phyloP scores from a whole-genome alignment of 2,329 filamentous ascomycete genomes.

The Coleophoma eucalyptorum region DNA sequence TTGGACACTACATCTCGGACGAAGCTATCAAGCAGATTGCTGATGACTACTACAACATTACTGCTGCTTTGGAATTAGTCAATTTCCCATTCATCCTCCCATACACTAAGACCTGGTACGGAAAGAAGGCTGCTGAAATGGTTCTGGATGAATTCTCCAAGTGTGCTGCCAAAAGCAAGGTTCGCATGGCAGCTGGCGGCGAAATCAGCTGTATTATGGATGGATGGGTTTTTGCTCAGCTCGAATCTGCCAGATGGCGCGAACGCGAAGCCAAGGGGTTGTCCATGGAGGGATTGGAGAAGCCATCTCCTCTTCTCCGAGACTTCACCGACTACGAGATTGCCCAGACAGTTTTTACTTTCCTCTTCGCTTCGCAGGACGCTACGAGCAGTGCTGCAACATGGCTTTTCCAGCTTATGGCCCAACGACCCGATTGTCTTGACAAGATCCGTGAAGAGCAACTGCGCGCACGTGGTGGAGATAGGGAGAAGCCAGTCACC shows the following conservation, averaged over 20 bases:
- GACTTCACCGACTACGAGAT: conserved; percentile 91
- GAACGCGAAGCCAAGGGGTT: conserved; percentile 73
- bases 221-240: conserved; percentile 85
- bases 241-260: conserved; percentile 78
- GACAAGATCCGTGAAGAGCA: conserved; percentile 93
- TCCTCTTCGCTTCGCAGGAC: conserved; percentile 96
- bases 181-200: conserved; percentile 84
- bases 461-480: conserved; percentile 68
- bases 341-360: conserved; percentile 89
- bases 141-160: conserved; percentile 85
- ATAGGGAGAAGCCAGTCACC: conserved; percentile 64
- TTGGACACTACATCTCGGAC: conserved; percentile 91
- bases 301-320: conserved; percentile 78
- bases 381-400: conserved; percentile 91
- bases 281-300: conserved; percentile 64
- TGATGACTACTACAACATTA: conserved; percentile 96
- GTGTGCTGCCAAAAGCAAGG: conserved; percentile 90
- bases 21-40: conserved; percentile 90
- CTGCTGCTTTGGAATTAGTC: conserved; percentile 90
- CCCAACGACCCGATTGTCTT: conserved; percentile 88
- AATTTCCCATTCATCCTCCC: conserved; percentile 97
- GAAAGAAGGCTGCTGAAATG: conserved; percentile 93
- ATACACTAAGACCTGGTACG: conserved; percentile 94
- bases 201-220: conserved; percentile 92
- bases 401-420: conserved; percentile 93